Percentiles rank a stretch among this genome's conserved stretches.
phyloP scores from a whole-genome alignment of 768 basidiomycete species.

The Boletus edulis region DNA sequence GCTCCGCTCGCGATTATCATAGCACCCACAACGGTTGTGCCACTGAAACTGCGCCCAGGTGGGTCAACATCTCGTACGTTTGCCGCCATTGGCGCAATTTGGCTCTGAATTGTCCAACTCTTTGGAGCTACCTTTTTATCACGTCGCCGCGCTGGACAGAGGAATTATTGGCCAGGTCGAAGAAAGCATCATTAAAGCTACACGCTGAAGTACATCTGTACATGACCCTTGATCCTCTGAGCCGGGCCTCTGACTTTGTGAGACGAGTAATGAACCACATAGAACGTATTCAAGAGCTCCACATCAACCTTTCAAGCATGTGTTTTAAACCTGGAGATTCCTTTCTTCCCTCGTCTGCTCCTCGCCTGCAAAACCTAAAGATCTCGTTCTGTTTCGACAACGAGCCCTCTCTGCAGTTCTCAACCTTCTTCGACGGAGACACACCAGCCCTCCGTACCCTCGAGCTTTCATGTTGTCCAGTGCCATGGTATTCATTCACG shows the following conservation, averaged over 20 bases:
- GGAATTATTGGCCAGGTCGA: conserved; percentile 43
- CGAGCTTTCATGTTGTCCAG: background rate
- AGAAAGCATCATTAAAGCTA: conserved; percentile 30
- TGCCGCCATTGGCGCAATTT: conserved; percentile 40
- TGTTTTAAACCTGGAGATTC: too few relatives aligned
- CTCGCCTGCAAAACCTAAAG: background rate
- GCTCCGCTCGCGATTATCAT: background rate
- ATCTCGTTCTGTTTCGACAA: background rate
- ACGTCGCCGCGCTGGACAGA: conserved; percentile 33
- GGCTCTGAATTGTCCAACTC: conserved; percentile 36
- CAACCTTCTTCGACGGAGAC: background rate
- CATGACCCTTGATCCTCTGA: too few relatives aligned
- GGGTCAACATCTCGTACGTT: conserved; percentile 13
- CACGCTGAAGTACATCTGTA: background rate
- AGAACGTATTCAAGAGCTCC: background rate
- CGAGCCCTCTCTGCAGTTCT: background rate
- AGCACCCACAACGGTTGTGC: background rate
- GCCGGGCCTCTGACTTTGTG: too few relatives aligned
- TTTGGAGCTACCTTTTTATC: conserved; percentile 39
- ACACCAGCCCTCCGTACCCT: conserved; percentile 1
- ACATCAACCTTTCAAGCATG: background rate
- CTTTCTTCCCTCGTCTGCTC: background rate
- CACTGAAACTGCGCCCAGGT: background rate
- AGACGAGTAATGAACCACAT: background rate
- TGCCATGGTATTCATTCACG: background rate